Evolutionary conservation across 768 basidiomycete species (phyloP).

Genomic region (Pleurotus ostreatus): DNA sequence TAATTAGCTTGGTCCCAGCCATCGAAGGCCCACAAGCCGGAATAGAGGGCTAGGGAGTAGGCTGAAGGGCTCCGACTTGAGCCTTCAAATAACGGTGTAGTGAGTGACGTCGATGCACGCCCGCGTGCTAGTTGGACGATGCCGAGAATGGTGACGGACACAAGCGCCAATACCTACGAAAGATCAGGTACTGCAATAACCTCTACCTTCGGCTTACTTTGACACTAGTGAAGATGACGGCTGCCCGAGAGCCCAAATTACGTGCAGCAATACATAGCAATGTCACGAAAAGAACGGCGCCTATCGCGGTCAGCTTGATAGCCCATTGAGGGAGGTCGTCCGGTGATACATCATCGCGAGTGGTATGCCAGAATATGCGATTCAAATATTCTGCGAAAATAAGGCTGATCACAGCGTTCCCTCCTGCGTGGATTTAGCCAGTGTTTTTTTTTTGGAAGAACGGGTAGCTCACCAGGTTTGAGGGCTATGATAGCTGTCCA

Average conservation of each 20-base stretch:
- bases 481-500: constrained; percentile 92
- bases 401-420: constrained; percentile 81
- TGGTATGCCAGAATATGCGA: constrained; percentile 77
- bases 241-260: constrained; percentile 74
- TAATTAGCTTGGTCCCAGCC: constrained; percentile 96
- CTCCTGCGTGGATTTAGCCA: constrained; percentile 36
- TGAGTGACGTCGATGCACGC: constrained; percentile 63
- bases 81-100: constrained; percentile 62
- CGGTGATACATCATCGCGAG: constrained; percentile 66
- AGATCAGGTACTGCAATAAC: neutral
- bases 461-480: constrained; percentile 59
- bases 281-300: constrained; percentile 69
- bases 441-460: constrained; percentile 1
- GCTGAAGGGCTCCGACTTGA: constrained; percentile 77
- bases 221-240: constrained; percentile 82
- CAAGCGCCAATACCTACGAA: constrained; percentile 58
- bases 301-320: constrained; percentile 80
- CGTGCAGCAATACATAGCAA: constrained; percentile 75
- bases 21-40: constrained; percentile 93
- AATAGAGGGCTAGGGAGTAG: constrained; percentile 93
- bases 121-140: constrained; percentile 73
- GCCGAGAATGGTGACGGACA: constrained; percentile 75
- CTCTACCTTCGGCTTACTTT: constrained; percentile 49
- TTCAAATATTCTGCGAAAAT: constrained; percentile 93
- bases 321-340: constrained; percentile 86